Percentiles rank a stretch among this genome's conserved stretches.
These are phyloP conservation scores for Pisolithus tinctorius DNA, from an alignment of 768 basidiomycete genomes.

Conservation along the genomic window DNA sequence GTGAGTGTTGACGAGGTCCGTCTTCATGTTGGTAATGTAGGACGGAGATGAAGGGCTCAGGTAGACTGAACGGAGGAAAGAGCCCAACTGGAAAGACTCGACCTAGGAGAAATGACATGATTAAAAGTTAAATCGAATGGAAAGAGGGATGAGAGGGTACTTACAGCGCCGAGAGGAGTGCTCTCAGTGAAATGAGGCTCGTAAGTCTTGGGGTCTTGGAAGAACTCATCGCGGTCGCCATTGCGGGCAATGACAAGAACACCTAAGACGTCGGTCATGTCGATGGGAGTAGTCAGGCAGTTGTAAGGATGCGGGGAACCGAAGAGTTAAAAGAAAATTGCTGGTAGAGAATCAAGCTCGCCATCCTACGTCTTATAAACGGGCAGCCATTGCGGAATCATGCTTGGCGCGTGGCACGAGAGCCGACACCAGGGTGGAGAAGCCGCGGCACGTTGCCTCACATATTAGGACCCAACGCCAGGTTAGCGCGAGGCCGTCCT, in stretches of 20 bases:
- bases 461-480: constrained; percentile 16
- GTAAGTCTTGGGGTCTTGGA: constrained; percentile 69
- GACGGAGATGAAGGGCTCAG: constrained; percentile 59
- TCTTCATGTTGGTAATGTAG: constrained; percentile 58
- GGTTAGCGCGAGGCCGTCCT: constrained; percentile 28
- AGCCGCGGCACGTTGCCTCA: constrained; percentile 18
- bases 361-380: constrained; percentile 19
- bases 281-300: not conserved
- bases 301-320: constrained; percentile 8
- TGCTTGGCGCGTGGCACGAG: constrained; percentile 23
- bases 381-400: constrained; percentile 16
- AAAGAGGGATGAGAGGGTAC: constrained; percentile 9
- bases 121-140: not conserved
- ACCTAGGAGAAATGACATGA: constrained; percentile 32
- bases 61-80: constrained; percentile 58
- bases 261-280: constrained; percentile 55
- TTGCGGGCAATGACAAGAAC: constrained; percentile 74
- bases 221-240: constrained; percentile 63
- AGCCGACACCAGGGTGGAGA: constrained; percentile 23
- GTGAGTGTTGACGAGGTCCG: constrained; percentile 65
- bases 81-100: constrained; percentile 62
- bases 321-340: constrained; percentile 12
- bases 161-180: constrained; percentile 70
- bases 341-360: constrained; percentile 7
- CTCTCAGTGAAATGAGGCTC: constrained; percentile 56